phyloP scores from a whole-genome alignment of 257 asterid genomes.

The Parsonsia alboflavescens region DNA sequence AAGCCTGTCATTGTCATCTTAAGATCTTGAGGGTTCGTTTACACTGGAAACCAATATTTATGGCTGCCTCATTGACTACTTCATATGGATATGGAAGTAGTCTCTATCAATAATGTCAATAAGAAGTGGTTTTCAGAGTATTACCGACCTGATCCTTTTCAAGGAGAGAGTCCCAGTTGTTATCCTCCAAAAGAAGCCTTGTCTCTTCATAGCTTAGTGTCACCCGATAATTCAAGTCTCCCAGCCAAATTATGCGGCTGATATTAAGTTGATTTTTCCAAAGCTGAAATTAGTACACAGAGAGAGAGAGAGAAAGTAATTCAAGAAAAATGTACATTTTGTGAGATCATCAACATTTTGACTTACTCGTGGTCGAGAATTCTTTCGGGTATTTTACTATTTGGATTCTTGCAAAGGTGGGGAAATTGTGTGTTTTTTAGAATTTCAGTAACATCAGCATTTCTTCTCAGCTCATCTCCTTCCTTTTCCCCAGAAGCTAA shows the following conservation, averaged over 20 bases:
- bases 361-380: conserved; percentile 77
- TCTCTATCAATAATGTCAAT: conserved; percentile 1
- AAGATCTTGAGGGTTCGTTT: conserved; percentile 5
- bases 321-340: neutral
- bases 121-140: neutral
- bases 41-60: conserved; percentile 6
- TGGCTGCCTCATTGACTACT: conserved; percentile 29
- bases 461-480: conserved; percentile 76
- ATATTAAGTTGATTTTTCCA: neutral
- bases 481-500: conserved; percentile 94
- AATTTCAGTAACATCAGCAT: conserved; percentile 77
- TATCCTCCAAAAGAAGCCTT: conserved; percentile 55
- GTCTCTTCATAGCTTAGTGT: conserved; percentile 82
- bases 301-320: too few species aligned
- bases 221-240: conserved; percentile 88
- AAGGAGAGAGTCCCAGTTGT: conserved; percentile 80
- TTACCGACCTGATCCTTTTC: conserved; percentile 79
- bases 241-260: conserved; percentile 92
- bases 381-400: conserved; percentile 42
- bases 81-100: neutral
- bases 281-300: neutral
- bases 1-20: conserved; percentile 9
- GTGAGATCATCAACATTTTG: neutral
- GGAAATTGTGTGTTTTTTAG: conserved; percentile 56
- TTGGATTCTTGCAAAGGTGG: conserved; percentile 51